Evolutionary conservation across 371 early-diverging fungal genomes (phyloP).

Genomic region (Mucor piriformis): DNA sequence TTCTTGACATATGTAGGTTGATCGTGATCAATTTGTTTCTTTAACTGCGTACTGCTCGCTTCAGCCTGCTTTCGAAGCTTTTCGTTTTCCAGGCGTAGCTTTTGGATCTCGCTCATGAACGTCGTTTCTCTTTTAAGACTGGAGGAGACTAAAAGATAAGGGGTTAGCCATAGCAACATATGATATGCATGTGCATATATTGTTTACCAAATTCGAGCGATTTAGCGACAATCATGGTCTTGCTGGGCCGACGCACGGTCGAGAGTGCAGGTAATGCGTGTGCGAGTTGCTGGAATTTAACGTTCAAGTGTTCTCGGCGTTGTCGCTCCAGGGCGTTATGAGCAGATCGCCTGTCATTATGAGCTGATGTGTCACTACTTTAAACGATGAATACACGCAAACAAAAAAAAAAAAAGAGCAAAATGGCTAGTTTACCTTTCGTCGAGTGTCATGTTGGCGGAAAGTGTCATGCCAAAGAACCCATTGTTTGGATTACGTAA

Average conservation of each 20-base stretch:
- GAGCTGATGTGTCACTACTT: conserved; percentile 35
- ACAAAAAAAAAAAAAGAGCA: not conserved
- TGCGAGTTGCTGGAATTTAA: conserved; percentile 78
- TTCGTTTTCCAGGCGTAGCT: conserved; percentile 30
- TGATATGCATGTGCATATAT: not conserved
- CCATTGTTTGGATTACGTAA: conserved; percentile 33
- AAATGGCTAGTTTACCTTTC: conserved; percentile 27
- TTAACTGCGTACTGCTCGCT: conserved; percentile 5
- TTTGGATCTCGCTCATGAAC: conserved; percentile 26
- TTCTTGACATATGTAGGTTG: not conserved
- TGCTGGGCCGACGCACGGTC: conserved; percentile 74
- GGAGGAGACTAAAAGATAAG: conserved; percentile 16
- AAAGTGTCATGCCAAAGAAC: conserved; percentile 34
- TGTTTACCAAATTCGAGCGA: conserved; percentile 63
- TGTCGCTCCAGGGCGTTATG: conserved; percentile 84
- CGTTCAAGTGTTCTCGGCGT: conserved; percentile 75
- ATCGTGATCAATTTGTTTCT: not conserved
- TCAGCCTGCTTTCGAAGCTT: conserved; percentile 25
- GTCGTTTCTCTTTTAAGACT: conserved; percentile 28
- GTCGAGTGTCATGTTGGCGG: conserved; percentile 32
- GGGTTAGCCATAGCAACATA: no score
- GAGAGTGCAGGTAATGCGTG: conserved; percentile 73
- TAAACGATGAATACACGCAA: not conserved
- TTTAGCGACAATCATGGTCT: conserved; percentile 76
- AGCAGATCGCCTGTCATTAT: conserved; percentile 62